Evolutionary conservation across 345 rosid genomes (phyloP).

Genomic region (Trapa incisa): DNA sequence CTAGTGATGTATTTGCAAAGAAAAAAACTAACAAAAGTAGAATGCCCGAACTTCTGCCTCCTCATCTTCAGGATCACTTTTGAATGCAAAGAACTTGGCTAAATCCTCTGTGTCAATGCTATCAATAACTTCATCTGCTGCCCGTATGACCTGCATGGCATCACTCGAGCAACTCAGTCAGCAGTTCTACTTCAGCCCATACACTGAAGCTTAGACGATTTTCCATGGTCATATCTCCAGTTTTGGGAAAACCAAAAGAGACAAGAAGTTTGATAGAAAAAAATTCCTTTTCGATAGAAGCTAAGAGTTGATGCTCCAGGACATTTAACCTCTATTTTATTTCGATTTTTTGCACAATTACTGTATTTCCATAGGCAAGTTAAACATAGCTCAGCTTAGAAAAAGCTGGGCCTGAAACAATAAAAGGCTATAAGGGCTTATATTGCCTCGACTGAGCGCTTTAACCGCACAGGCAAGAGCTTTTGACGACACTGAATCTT

Average conservation of each 20-base stretch:
- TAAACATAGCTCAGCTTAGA: not conserved
- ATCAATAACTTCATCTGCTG: conserved; percentile 62
- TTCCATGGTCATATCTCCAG: not conserved
- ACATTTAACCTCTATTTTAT: not conserved
- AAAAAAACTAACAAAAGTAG: not conserved
- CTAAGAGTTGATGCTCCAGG: not conserved
- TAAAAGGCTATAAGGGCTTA: no score
- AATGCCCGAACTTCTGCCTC: conserved; percentile 60
- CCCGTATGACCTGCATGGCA: conserved; percentile 54
- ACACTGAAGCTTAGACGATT: not conserved
- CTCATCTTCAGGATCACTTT: conserved; percentile 82
- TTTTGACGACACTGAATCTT: no score
- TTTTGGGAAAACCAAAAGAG: not conserved
- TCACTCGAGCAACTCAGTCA: not conserved
- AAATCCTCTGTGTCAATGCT: conserved; percentile 75
- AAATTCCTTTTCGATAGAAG: no score
- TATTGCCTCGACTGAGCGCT: no score
- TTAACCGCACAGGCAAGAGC: no score
- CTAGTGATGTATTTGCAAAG: not conserved
- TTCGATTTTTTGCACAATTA: no score
- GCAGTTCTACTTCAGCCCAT: not conserved
- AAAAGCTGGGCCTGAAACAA: no score
- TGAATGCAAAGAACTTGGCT: conserved; percentile 51
- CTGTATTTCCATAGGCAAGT: not conserved
- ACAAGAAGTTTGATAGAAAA: not conserved